Conservation (phyloP, 129 eudicot genomes). For the Flaveria ramosissima region DNA sequence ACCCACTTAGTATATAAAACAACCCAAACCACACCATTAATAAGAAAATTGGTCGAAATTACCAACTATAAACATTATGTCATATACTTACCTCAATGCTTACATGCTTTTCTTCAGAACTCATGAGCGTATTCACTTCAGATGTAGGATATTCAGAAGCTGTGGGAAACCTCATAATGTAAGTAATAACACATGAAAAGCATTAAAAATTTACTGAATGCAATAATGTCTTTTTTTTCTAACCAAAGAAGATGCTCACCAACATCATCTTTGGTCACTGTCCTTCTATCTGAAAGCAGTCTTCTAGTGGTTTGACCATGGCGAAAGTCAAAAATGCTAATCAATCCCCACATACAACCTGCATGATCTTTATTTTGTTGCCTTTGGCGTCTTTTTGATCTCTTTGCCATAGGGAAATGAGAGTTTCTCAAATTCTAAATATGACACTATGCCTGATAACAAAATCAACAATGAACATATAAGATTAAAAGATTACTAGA, state of each 20-base stretch:
- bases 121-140: slow-evolving; percentile 26
- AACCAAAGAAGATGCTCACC: slow-evolving; percentile 51
- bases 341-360: slow-evolving; percentile 85
- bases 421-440: slow-evolving; percentile 1
- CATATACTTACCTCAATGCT: slow-evolving; percentile 39
- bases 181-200: slow-evolving; percentile 19
- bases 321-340: slow-evolving; percentile 77
- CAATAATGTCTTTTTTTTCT: slow-evolving; percentile 2
- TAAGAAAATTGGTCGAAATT: background rate
- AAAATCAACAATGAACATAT: slow-evolving; percentile 19
- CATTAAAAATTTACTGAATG: slow-evolving; percentile 12
- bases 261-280: slow-evolving; percentile 31
- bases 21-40: background rate
- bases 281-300: slow-evolving; percentile 62
- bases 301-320: slow-evolving; percentile 64
- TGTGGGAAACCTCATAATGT: slow-evolving; percentile 27
- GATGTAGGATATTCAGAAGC: slow-evolving; percentile 41
- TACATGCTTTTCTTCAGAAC: slow-evolving; percentile 33
- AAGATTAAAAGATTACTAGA: slow-evolving; percentile 5
- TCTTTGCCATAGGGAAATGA: slow-evolving; percentile 62
- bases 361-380: slow-evolving; percentile 61
- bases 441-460: slow-evolving; percentile 28
- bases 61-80: slow-evolving; percentile 3
- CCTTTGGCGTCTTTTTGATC: slow-evolving; percentile 52
- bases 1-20: background rate